These are phyloP conservation scores for Fraxinus xanthoxyloides DNA, from an alignment of 305 asterid genomes.

Conservation along the genomic window DNA sequence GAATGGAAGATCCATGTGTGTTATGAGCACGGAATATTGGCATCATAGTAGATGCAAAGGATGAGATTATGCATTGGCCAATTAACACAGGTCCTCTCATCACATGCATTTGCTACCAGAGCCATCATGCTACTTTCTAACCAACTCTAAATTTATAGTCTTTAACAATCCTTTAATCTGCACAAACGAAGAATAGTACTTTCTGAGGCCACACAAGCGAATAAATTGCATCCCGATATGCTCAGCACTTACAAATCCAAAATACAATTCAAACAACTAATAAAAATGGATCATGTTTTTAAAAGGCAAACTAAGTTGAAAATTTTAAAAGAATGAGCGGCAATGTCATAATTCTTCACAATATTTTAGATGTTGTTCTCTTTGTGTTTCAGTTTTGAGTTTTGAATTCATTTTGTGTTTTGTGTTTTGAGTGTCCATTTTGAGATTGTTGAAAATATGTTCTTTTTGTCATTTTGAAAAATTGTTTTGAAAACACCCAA, in stretches of 20 bases:
- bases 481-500: too few species aligned
- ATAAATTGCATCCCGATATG: background rate
- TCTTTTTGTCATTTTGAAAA: too few species aligned
- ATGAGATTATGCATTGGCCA: background rate
- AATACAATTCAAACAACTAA: background rate
- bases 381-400: too few species aligned
- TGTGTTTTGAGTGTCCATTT: too few species aligned
- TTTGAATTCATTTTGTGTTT: too few species aligned
- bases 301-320: background rate
- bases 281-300: too few species aligned
- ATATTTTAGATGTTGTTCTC: too few species aligned
- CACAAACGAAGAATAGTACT: background rate
- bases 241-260: too few species aligned
- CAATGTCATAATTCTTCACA: background rate
- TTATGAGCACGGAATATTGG: background rate
- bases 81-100: background rate
- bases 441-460: too few species aligned
- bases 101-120: constrained; percentile 3
- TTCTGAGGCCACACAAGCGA: background rate
- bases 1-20: constrained; percentile 38
- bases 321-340: background rate
- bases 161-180: background rate
- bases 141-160: background rate
- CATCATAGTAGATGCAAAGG: background rate
- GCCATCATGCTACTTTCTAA: background rate